phyloP scores from a whole-genome alignment of 2,329 filamentous ascomycete species.

The Phaeosphaeriaceae sp. region DNA sequence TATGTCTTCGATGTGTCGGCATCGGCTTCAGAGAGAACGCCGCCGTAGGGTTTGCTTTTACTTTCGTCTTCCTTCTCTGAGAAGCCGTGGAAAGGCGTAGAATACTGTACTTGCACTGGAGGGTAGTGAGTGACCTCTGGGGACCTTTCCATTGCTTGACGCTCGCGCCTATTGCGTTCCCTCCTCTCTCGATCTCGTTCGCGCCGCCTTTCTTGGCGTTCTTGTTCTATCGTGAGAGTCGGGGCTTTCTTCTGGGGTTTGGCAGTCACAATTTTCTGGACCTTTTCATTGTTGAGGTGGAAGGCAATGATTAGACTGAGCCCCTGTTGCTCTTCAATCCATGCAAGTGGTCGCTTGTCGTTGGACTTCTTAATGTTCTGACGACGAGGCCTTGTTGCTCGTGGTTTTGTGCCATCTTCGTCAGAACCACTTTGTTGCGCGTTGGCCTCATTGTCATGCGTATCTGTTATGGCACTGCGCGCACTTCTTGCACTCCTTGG shows the following conservation, averaged over 20 bases:
- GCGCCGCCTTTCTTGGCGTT: conserved; percentile 40
- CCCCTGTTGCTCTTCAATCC: conserved; percentile 43
- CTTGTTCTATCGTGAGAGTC: conserved; percentile 37
- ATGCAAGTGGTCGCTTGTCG: conserved; percentile 45
- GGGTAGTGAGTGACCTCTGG: conserved; percentile 62
- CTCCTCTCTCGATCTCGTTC: conserved; percentile 48
- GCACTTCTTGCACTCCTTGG: conserved; percentile 31
- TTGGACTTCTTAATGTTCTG: conserved; percentile 37
- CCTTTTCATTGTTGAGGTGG: conserved; percentile 58
- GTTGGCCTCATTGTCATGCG: conserved; percentile 37
- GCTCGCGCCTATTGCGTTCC: conserved; percentile 57
- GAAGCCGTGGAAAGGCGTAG: conserved; percentile 85
- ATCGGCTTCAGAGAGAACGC: conserved; percentile 86
- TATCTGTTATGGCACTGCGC: conserved; percentile 34
- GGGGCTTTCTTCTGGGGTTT: conserved; percentile 60
- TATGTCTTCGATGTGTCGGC: conserved; percentile 91
- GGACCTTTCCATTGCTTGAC: conserved; percentile 47
- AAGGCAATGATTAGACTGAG: conserved; percentile 43
- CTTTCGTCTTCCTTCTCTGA: conserved; percentile 89
- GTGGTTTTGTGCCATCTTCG: conserved; percentile 35
- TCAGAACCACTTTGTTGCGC: conserved; percentile 38
- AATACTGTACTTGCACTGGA: conserved; percentile 69
- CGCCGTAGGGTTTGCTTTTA: conserved; percentile 94
- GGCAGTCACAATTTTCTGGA: conserved; percentile 66
- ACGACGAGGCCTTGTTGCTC: conserved; percentile 43